Evolutionary conservation across 2,329 filamentous ascomycete species (phyloP), one percentile per base, ranked within the genome.

Genomic region (Fusarium piperis): DNA sequence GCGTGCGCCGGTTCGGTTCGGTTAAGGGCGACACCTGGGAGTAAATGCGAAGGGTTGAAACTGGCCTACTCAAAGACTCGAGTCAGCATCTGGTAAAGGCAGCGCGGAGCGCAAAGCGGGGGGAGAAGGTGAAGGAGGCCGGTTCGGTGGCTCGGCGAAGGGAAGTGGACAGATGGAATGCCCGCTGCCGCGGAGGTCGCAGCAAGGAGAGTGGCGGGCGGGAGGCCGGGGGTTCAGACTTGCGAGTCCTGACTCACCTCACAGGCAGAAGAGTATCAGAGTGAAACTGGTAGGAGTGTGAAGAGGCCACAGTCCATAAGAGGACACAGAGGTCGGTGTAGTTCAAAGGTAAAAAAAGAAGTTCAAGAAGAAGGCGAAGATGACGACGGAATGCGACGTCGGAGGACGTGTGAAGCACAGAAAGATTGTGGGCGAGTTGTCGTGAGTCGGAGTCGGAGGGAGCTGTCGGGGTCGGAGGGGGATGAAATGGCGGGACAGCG

Each of bases 401-500:
- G 55, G 60, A 68, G 64, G 62, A 59, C 55, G 62, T 68, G 62
- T 65, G 68, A 71, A 65, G 64, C 72, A 74, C 67, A 67, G 74
- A 65, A 70, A 46, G 66, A 65, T 67, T 71, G 74, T 74, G 72
- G 55, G 62, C 68, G 68, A 71, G 62, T 61, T 68, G 73, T 75
- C 66, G 62, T 74, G 69, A 74, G 74, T 73, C 69, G 62, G 64
- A 74, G 62, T 68, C 70, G 65, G 71, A 73, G 70, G 66, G 69
- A 75, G 71, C 67, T 59, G 68, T 67, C 71, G 48, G 72, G 71
- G 65, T 67, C 56, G 70, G 70, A 73, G 70, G 67, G 71, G 74
- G 71, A 73, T 73, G 74, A 76, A 77, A 77, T 76, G 74, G 74
- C 60, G 71, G 74, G 74, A 59, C 70, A 73, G 74, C 70, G 73